Evolutionary conservation across 257 asterid genomes (phyloP).

Genomic region (Petunia axillaris): DNA sequence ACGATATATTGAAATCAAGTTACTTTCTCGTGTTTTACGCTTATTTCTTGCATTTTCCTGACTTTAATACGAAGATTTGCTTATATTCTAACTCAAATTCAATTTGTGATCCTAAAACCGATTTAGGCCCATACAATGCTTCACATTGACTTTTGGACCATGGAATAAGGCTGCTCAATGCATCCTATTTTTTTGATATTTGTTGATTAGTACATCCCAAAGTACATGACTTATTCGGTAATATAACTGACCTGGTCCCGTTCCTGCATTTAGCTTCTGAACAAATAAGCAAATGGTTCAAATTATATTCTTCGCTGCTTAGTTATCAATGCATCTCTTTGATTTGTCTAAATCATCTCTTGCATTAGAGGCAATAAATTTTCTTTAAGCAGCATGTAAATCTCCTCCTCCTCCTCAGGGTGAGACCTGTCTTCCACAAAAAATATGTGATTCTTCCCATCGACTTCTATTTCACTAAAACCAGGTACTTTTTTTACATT

Average conservation of each 20-base stretch:
- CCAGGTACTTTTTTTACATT: slow-evolving; percentile 58
- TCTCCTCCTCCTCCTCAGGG: slow-evolving; percentile 51
- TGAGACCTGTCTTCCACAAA: slow-evolving; percentile 56
- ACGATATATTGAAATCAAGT: no score
- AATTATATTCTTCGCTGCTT: neutral
- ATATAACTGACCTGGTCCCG: neutral
- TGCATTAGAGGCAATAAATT: slow-evolving; percentile 51
- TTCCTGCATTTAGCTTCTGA: neutral
- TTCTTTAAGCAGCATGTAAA: slow-evolving; percentile 47
- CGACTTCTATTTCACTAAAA: slow-evolving; percentile 57
- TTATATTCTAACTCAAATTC: no score
- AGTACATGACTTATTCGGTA: neutral
- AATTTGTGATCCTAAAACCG: no score
- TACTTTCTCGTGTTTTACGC: no score
- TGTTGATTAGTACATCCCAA: no score
- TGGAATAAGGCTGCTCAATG: no score
- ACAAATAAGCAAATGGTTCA: neutral
- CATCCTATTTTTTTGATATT: no score
- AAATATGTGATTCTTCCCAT: slow-evolving; percentile 54
- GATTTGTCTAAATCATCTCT: slow-evolving; percentile 32
- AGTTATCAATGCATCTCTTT: neutral
- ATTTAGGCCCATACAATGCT: no score
- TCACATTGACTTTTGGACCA: no score
- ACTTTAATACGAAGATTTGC: no score
- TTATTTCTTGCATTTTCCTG: no score